Evolutionary conservation across 345 rosid species (phyloP), one percentile per base, ranked within the genome.

Genomic region (Citrus reticulata): DNA sequence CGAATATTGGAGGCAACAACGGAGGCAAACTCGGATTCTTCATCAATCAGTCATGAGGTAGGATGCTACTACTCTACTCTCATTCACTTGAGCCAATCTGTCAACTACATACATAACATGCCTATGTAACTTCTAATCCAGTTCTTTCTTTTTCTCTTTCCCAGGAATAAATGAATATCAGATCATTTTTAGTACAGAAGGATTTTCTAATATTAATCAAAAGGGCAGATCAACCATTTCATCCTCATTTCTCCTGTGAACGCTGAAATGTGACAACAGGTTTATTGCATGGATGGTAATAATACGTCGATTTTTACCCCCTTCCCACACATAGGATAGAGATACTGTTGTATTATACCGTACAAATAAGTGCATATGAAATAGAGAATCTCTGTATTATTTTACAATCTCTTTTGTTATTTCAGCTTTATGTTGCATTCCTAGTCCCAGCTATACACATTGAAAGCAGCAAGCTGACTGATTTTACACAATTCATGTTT

Each of bases 41-140:
- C 83, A 30, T 80, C 87, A n/a, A 77, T 76, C 78, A 75, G 77
- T 81, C 71, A 69, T 25, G 60, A 89, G 95, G 93, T 91, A 81
- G 17, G 27, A 63, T 20, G 30, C 42, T 13, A 3, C 51, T 46
- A 46, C 39, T n/a, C 72, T 60, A 9, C 32, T 55, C 64, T 73
- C 30, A 2, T 32, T 16, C 13, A 24, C 27, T 34, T 2, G 49
- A 42, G 68, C 20, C 35, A 46, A 32, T 39, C 62, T 20, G 25
- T 14, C 9, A 34, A 72, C 65, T 32, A 37, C 34, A 49, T 17
- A 10, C 78, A 19, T 75, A 65, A 63, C 42, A 42, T 42, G 22
- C 62, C 66, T 11, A 51, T 51, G 14, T n/a, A 22, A 20, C 17
- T 20, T 65, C 49, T 49, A 75, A 64, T 75, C 35, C 17, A 6